Base-by-base conservation (phyloP, 805 yeast genomes). In the Tetrapisispora arboricola region DNA sequence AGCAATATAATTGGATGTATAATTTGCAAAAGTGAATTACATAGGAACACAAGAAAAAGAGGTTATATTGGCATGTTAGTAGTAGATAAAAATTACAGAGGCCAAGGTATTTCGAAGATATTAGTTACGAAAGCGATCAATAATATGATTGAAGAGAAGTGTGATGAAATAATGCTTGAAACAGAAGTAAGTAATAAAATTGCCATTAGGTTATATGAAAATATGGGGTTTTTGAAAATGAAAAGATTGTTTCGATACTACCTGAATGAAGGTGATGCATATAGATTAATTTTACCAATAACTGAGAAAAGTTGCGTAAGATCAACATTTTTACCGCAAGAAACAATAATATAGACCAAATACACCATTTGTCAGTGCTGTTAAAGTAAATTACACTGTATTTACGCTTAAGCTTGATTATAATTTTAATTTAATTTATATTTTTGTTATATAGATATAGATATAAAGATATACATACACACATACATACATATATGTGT, bases 51-150 rank as follows among this genome's bases (percentile, higher is more conserved):
- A 16, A 68, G 95, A 44, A 57, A 70, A 49, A 70, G 98, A 45
- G 98, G 98, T 0, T 92, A 92, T 55, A 88, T 92, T 22, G 98
- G 96, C 2, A 92, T 92, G 98, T 65, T 92, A 41, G 95, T 94
- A 0, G 94, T 90, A 11, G 78, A 79, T 38, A 76, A 77, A 29
- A 57, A 63, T 13, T 78, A 71, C 56, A 67, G 98, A 41, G 88
- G 94, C 3, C 66, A 65, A 33, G 95, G 96, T 1, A 81, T 88
- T 36, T 96, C 96, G 3, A 80, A 80, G 49, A 65, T 66, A 35
- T 68, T 92, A 38, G 87, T 87, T 15, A 67, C 69, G 36, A 52
- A 67, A 42, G 75, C 82, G 5, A 71, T 90, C 4, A 72, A 73
- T 13, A 70, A 70, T 29, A 83, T 92, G 88, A 70, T 71, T 6